Conservation (phyloP, 495 filamentous ascomycete species). For the Entonaema liquescens region DNA sequence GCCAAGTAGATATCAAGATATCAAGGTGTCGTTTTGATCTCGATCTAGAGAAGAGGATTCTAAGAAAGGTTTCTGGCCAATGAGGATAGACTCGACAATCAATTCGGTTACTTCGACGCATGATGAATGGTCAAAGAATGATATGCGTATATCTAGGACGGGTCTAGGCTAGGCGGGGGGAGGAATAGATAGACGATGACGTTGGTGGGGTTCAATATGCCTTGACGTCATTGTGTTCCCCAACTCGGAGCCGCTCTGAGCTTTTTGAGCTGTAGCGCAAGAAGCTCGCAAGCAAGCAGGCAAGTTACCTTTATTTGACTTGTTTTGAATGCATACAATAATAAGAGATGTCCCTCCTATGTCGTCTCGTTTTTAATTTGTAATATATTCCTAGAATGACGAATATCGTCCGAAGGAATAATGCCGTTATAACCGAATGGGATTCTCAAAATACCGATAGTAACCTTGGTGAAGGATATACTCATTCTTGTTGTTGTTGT, state of each 20-base stretch:
- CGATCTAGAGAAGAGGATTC: conserved; percentile 19
- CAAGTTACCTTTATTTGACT: too few species aligned
- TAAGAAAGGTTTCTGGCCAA: conserved; percentile 2
- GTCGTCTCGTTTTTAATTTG: neutral
- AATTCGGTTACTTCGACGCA: conserved; percentile 5
- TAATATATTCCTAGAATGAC: conserved; percentile 15
- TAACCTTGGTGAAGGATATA: too few species aligned
- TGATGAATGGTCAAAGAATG: conserved; percentile 20
- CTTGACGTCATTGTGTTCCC: conserved; percentile 32
- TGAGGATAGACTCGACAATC: neutral
- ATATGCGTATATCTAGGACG: neutral
- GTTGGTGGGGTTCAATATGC: conserved; percentile 34
- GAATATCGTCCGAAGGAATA: neutral
- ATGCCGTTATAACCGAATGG: conserved; percentile 5
- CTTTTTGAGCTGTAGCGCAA: conserved; percentile 1
- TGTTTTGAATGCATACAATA: neutral
- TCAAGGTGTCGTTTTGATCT: conserved; percentile 25
- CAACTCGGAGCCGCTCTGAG: conserved; percentile 9
- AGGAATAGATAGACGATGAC: conserved; percentile 33
- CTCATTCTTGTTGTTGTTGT: too few species aligned
- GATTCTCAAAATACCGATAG: neutral
- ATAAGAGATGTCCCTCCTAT: neutral
- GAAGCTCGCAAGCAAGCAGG: neutral
- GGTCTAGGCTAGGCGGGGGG: conserved; percentile 17
- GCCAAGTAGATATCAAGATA: neutral